Conservation (phyloP, 2,329 filamentous ascomycete species). For the Aspergillus brasiliensis region DNA sequence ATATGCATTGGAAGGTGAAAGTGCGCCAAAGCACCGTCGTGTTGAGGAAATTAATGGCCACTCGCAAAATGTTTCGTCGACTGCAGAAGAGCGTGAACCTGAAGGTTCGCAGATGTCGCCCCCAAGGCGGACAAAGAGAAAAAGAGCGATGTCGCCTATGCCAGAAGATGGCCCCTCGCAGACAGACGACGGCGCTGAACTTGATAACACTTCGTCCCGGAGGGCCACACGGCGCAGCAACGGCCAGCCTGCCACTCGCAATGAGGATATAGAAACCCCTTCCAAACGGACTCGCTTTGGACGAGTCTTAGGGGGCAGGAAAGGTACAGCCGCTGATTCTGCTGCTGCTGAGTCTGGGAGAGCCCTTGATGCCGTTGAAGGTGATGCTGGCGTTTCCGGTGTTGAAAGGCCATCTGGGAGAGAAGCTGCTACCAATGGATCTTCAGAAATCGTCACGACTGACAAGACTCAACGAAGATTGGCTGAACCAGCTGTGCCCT, state of each 20-base stretch:
- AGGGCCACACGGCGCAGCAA: neutral
- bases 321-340: neutral
- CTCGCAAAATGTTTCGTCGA: neutral
- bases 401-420: neutral
- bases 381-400: neutral
- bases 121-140: slow-evolving; percentile 1
- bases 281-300: slow-evolving; percentile 19
- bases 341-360: neutral
- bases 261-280: neutral
- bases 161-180: neutral
- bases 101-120: neutral
- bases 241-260: neutral
- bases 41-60: slow-evolving; percentile 14
- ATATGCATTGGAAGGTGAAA: neutral
- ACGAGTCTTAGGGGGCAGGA: neutral
- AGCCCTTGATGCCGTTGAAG: too few relatives aligned
- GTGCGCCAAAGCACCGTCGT: slow-evolving; percentile 22
- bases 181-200: neutral
- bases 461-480: neutral
- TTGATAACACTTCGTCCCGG: neutral
- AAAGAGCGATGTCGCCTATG: slow-evolving; percentile 5
- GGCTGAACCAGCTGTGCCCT: neutral
- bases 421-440: neutral
- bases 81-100: neutral
- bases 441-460: neutral